phyloP scores from a whole-genome alignment of 495 filamentous ascomycete genomes.

The Talaromyces liani region DNA sequence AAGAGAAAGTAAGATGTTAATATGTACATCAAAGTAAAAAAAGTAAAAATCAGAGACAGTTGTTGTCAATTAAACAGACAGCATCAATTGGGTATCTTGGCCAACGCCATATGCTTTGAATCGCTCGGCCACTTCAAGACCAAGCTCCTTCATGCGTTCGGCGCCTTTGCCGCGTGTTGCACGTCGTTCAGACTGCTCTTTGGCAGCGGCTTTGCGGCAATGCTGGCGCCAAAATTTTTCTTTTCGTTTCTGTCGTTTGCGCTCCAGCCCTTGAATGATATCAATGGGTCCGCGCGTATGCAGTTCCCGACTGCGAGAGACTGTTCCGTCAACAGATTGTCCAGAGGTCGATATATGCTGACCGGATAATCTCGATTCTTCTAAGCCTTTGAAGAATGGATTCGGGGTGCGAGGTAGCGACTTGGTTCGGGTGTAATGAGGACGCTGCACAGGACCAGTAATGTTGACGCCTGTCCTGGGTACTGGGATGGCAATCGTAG shows the following conservation, averaged over 20 bases:
- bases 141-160: constrained; percentile 90
- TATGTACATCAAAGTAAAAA: constrained; percentile 35
- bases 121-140: constrained; percentile 71
- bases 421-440: constrained; percentile 61
- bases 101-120: constrained; percentile 58
- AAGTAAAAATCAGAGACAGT: constrained; percentile 19
- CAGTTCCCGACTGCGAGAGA: constrained; percentile 35
- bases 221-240: constrained; percentile 86
- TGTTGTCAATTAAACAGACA: constrained; percentile 56
- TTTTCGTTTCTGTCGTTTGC: constrained; percentile 82
- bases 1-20: constrained; percentile 6
- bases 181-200: constrained; percentile 50
- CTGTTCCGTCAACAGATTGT: constrained; percentile 29
- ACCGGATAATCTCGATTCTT: constrained; percentile 23
- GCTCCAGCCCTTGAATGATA: constrained; percentile 92
- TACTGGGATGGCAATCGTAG: constrained; percentile 21
- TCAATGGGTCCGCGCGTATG: constrained; percentile 83
- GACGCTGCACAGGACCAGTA: constrained; percentile 56
- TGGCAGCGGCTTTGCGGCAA: constrained; percentile 56
- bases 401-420: constrained; percentile 69
- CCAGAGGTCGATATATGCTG: constrained; percentile 27
- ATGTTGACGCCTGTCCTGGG: constrained; percentile 35
- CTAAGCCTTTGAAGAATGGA: constrained; percentile 49
- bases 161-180: constrained; percentile 76
- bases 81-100: constrained; percentile 63